These are phyloP conservation scores for Lactuca sativa DNA, from an alignment of 129 eudicot species.

Conservation along the genomic window DNA sequence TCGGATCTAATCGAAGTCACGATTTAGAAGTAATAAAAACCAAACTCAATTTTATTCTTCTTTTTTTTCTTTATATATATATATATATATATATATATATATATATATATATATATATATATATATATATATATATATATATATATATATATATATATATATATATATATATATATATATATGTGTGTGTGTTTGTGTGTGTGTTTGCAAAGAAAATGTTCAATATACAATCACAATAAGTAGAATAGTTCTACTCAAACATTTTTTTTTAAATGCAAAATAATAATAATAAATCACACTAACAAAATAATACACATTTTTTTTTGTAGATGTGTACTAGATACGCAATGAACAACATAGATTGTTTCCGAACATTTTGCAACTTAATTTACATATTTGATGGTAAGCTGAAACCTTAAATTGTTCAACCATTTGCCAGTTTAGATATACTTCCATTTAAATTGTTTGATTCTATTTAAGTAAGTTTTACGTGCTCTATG, in stretches of 20 bases:
- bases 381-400: not conserved
- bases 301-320: too few relatives aligned
- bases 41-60: not conserved
- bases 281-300: not conserved
- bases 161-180: too few relatives aligned
- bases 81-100: too few relatives aligned
- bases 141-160: too few relatives aligned
- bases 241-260: not conserved
- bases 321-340: not conserved
- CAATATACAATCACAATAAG: too few relatives aligned
- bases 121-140: too few relatives aligned
- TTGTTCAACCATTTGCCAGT: not conserved
- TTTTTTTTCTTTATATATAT: too few relatives aligned
- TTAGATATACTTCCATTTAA: not conserved
- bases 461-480: not conserved
- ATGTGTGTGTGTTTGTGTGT: too few relatives aligned
- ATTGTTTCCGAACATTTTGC: not conserved
- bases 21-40: not conserved
- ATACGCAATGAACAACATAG: not conserved
- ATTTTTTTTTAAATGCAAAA: not conserved
- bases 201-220: too few relatives aligned
- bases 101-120: too few relatives aligned
- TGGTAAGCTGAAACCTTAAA: not conserved
- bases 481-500: not conserved
- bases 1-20: not conserved